phyloP scores from a whole-genome alignment of 2,329 filamentous ascomycete genomes.

The Cercospora sp. region DNA sequence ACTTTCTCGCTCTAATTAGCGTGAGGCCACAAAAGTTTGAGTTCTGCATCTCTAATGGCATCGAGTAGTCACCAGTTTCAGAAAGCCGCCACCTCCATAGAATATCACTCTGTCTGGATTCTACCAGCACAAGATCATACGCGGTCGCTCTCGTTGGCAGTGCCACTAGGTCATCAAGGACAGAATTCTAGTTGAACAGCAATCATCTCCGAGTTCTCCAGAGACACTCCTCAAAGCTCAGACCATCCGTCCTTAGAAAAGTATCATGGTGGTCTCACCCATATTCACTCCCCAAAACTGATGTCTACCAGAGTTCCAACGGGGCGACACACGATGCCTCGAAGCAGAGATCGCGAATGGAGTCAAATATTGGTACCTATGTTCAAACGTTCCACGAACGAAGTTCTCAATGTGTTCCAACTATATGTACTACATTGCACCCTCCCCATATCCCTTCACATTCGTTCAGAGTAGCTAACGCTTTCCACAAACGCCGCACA shows the following conservation, averaged over 20 bases:
- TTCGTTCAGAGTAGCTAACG: neutral
- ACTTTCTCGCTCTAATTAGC: neutral
- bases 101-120: too few species aligned
- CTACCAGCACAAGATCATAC: too few species aligned
- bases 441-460: neutral
- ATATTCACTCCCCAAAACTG: neutral
- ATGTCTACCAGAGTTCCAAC: neutral
- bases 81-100: too few species aligned
- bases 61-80: too few species aligned
- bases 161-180: too few species aligned
- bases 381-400: neutral
- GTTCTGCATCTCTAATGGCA: too few species aligned
- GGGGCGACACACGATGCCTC: neutral
- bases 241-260: neutral
- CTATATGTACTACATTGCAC: neutral
- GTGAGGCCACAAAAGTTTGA: neutral
- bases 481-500: neutral
- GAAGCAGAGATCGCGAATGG: neutral
- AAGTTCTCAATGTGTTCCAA: neutral
- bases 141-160: too few species aligned
- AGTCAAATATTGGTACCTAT: neutral
- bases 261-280: neutral
- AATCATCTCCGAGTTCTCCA: neutral
- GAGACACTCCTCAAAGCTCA: neutral
- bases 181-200: too few species aligned